Base-by-base conservation (phyloP, 441 rosid species). In the Gossypium trilobum region DNA sequence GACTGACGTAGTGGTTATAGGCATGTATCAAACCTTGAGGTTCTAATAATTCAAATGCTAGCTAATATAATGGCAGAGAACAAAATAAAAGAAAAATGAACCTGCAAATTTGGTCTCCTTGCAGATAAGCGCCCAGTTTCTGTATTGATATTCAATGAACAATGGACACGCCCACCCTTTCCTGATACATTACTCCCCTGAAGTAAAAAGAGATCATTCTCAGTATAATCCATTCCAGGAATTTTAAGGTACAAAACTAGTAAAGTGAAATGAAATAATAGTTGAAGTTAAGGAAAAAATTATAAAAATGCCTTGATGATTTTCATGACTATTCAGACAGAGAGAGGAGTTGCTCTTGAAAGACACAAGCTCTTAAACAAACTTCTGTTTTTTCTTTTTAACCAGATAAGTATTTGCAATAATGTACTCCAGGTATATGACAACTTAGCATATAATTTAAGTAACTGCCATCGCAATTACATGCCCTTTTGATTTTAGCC, bases 41-140 rank as follows among this genome's bases (percentile, higher is more conserved):
- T 56, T 27, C 54, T 14, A 56, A 27, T 71, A 20, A 70, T 57
- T 39, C 5, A 64, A 31, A 62, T 55, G 25, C 46, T 72, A 14
- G 31, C 69, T 39, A 27, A 51, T 68, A 60, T n/a, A 67, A 29
- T 8, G 74, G 17, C n/a, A 33, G 73, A 50, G 46, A 42, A 46
- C 57, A 31, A 68, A 13, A 3, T 8, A 36, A 71, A 58, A 65
- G 52, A 60, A 65, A 10, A 77, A 67, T 7, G 29, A 78, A 94
- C 97, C 93, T 94, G 97, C 80, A 94, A 86, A 84, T 90, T 92
- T 67, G 97, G 98, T 78, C 97, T 87, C 83, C 97, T 90, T 48
- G 99, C 97, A 46, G 99, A 91, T 78, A 94, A 83, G 70, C 97
- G 92, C 39, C 99, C 99, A 27, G 99, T 94, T 85, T 92, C 99